phyloP scores from a whole-genome alignment of 2,329 filamentous ascomycete species.

The Polytolypa hystricis region DNA sequence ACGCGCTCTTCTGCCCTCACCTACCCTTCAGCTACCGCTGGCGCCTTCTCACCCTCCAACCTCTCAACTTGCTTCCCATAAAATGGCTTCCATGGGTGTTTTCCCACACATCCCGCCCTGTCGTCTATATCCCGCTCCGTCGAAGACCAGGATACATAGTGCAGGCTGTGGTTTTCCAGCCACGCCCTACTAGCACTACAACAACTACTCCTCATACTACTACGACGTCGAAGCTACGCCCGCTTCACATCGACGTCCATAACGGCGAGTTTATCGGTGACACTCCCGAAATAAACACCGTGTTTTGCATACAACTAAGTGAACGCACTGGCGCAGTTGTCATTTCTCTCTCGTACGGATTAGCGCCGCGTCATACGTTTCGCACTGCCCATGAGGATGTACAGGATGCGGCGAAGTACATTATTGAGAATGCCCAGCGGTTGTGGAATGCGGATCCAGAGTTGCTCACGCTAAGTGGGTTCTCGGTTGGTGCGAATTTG shows the following conservation, averaged over 20 bases:
- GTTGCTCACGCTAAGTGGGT: slow-evolving; percentile 35
- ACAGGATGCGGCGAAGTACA: slow-evolving; percentile 33
- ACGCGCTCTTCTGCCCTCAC: slow-evolving; percentile 25
- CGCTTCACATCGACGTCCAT: slow-evolving; percentile 37
- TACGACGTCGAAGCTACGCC: too few species aligned
- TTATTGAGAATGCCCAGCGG: slow-evolving; percentile 28
- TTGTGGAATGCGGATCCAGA: slow-evolving; percentile 29
- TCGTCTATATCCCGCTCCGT: slow-evolving; percentile 24
- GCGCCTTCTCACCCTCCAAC: slow-evolving; percentile 35
- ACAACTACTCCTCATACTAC: too few species aligned
- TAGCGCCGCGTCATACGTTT: slow-evolving; percentile 31
- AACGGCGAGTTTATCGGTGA: slow-evolving; percentile 36
- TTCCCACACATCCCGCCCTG: slow-evolving; percentile 23
- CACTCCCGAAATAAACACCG: slow-evolving; percentile 29
- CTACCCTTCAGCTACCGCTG: slow-evolving; percentile 33
- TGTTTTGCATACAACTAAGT: slow-evolving; percentile 26
- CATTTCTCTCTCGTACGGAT: slow-evolving; percentile 30
- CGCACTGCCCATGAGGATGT: slow-evolving; percentile 34
- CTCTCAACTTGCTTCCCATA: slow-evolving; percentile 30
- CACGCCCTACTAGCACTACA: too few species aligned
- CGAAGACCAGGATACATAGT: slow-evolving; percentile 14
- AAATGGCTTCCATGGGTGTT: slow-evolving; percentile 28
- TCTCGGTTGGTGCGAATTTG: slow-evolving; percentile 36
- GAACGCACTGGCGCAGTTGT: slow-evolving; percentile 32
- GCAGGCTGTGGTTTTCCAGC: slow-evolving; percentile 28